Evolutionary conservation across 805 yeast genomes (phyloP).

Genomic region (Lipomyces japonicus): DNA sequence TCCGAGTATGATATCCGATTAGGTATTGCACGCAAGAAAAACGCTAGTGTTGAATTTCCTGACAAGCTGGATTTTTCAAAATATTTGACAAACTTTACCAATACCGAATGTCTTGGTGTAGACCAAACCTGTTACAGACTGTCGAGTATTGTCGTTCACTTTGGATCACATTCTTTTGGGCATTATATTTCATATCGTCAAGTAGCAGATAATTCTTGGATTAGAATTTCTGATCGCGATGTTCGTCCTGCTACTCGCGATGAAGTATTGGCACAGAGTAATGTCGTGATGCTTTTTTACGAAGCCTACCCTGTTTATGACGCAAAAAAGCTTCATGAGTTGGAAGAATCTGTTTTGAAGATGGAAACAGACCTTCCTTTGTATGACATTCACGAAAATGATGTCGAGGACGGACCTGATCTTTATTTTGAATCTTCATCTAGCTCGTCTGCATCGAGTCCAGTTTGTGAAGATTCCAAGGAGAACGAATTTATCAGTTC

Average conservation of each 20-base stretch:
- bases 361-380: conserved; percentile 10
- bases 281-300: conserved; percentile 84
- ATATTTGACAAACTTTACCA: conserved; percentile 1
- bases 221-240: conserved; percentile 90
- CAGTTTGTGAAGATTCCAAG: not conserved
- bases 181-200: conserved; percentile 88
- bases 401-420: conserved; percentile 3
- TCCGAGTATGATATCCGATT: conserved; percentile 88
- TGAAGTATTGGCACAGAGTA: conserved; percentile 80
- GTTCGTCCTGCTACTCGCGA: conserved; percentile 75
- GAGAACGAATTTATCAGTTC: not conserved
- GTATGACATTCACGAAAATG: conserved; percentile 17
- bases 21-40: conserved; percentile 77
- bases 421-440: conserved; percentile 2
- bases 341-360: conserved; percentile 2
- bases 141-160: conserved; percentile 85
- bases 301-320: conserved; percentile 35
- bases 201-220: conserved; percentile 74
- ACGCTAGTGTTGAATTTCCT: conserved; percentile 78
- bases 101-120: not conserved
- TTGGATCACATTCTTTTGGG: conserved; percentile 96
- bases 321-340: too few species aligned
- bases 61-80: conserved; percentile 47
- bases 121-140: conserved; percentile 53
- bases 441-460: not conserved